These are phyloP conservation scores for Calophaca sinica DNA, from an alignment of 306 rosid genomes.

Conservation along the genomic window DNA sequence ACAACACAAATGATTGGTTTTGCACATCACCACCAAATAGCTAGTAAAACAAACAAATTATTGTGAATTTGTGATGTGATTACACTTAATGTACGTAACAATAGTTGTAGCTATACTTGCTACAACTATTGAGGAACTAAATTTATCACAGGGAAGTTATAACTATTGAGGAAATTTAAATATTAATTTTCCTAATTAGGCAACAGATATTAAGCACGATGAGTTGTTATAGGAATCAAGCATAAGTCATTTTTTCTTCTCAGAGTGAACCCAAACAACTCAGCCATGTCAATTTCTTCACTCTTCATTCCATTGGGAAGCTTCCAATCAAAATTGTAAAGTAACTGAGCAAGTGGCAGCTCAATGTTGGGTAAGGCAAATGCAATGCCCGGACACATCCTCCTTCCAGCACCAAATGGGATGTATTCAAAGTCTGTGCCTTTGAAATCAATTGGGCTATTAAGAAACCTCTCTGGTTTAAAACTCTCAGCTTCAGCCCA, in stretches of 20 bases:
- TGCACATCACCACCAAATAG: no score
- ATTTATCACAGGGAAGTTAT: no score
- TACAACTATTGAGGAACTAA: no score
- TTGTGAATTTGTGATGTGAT: no score
- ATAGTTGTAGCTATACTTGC: no score
- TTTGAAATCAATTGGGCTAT: constrained; percentile 31
- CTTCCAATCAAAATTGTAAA: constrained; percentile 50
- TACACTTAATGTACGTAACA: no score
- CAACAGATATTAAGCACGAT: not conserved
- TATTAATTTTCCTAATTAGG: no score
- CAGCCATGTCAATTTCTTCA: constrained; percentile 33
- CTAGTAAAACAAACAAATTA: no score
- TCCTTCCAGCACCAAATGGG: constrained; percentile 26
- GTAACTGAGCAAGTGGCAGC: constrained; percentile 34
- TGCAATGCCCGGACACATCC: not conserved
- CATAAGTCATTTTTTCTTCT: not conserved
- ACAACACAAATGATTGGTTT: no score
- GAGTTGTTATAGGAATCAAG: not conserved
- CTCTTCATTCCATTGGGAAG: constrained; percentile 42
- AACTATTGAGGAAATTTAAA: no score
- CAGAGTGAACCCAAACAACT: not conserved
- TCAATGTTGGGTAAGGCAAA: constrained; percentile 43
- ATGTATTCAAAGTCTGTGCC: constrained; percentile 42
- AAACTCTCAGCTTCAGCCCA: constrained; percentile 50
- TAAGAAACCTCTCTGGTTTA: constrained; percentile 45